Evolutionary conservation across 1,139 yeast species (phyloP).

Genomic region (Magnusiomyces ingens): DNA sequence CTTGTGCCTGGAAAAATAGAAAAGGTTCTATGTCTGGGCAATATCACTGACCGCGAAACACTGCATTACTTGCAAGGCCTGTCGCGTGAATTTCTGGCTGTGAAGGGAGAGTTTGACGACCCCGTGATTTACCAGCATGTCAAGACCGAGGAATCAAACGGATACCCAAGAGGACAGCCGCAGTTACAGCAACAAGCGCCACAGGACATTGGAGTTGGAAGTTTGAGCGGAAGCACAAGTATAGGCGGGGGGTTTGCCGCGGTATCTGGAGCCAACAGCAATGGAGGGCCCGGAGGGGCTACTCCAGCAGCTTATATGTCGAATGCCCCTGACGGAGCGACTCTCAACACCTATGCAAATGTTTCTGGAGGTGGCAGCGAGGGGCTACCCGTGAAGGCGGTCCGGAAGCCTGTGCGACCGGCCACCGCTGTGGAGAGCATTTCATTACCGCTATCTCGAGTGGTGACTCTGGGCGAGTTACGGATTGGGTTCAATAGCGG

Average conservation of each 20-base stretch:
- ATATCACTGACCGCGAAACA: slow-evolving; percentile 63
- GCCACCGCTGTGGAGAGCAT: slow-evolving; percentile 12
- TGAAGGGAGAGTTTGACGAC: slow-evolving; percentile 68
- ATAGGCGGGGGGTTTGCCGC: neutral
- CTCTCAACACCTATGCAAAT: neutral
- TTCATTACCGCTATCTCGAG: slow-evolving; percentile 54
- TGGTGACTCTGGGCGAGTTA: slow-evolving; percentile 62
- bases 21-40: slow-evolving; percentile 81
- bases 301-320: neutral
- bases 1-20: slow-evolving; percentile 76
- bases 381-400: neutral
- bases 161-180: neutral
- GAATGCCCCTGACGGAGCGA: slow-evolving; percentile 7
- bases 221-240: neutral
- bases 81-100: slow-evolving; percentile 67
- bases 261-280: neutral
- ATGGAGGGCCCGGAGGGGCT: neutral
- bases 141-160: neutral
- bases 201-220: slow-evolving; percentile 1
- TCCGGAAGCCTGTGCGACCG: neutral
- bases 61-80: slow-evolving; percentile 56
- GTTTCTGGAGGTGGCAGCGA: neutral
- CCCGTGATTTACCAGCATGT: slow-evolving; percentile 1
- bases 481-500: slow-evolving; percentile 85
- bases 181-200: neutral